Evolutionary conservation across 2,329 filamentous ascomycete genomes (phyloP), one percentile per base, ranked within the genome.

Genomic region (Apiospora arundinis): DNA sequence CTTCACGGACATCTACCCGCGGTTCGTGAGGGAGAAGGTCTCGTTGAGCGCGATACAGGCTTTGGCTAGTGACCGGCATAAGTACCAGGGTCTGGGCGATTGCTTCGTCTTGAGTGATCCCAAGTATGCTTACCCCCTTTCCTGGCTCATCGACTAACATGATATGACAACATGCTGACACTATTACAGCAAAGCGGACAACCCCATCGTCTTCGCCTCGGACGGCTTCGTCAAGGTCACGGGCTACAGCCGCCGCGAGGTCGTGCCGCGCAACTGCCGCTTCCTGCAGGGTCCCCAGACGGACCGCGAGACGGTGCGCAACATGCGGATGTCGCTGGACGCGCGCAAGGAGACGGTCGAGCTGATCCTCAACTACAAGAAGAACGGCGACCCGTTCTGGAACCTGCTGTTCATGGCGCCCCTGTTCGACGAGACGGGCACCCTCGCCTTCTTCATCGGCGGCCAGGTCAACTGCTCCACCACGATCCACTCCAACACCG

Each of bases 351-450:
- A 70, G 67, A 42, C 70, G 32, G 71, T 69, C 16, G 71, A 70
- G 56, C 45, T 70, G 23, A 49, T 73, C 21, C 78, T 88, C 12
- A 89, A 87, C 73, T 83, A 86, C 74, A 81, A 81, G 70, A 86
- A 85, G 72, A 84, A 84, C 70, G 85, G 84, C 16, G 82, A 85
- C 48, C 85, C 86, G 0, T 88, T 87, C 73, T 88, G 86, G 86
- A 85, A 85, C 42, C 42, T 72, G 48, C 67, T 72, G 4, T 72
- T 68, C 44, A 67, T 72, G 63, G 71, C 69, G 25, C 83, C 84
- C 0, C 74, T 86, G 4, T 78, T 80, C 65, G 81, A 85, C 72
- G 78, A 76, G 8, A 72, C 75, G 18, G 83, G 83, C 7, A 79
- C 80, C 6, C 74, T 83, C 0, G 76, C 73, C 0, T 85, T 83